These are phyloP conservation scores for Exophiala alcalophila DNA, from an alignment of 2,329 filamentous ascomycete genomes.

Conservation along the genomic window DNA sequence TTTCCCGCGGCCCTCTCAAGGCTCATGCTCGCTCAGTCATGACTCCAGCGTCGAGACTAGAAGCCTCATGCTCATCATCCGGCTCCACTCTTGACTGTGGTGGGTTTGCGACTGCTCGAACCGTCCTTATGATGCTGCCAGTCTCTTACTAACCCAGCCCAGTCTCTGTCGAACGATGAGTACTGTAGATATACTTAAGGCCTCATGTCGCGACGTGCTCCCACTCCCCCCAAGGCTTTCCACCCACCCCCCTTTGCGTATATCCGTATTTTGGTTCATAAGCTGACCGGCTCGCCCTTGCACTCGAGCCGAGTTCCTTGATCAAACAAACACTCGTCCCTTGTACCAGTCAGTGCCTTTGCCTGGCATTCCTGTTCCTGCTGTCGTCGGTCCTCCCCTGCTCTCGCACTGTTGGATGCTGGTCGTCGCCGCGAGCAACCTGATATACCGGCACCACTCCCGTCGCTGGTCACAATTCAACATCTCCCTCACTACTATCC, in stretches of 20 bases:
- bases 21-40: constrained; percentile 1
- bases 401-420: too few relatives aligned
- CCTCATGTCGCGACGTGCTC: constrained; percentile 13
- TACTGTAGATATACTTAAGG: constrained; percentile 26
- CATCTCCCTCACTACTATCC: background rate
- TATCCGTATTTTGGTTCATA: constrained; percentile 7
- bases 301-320: background rate
- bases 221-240: constrained; percentile 7
- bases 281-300: constrained; percentile 10
- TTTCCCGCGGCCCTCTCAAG: constrained; percentile 7
- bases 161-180: too few relatives aligned
- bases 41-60: background rate
- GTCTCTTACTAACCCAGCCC: constrained; percentile 21
- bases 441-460: constrained; percentile 2
- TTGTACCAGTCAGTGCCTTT: background rate
- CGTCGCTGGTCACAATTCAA: background rate
- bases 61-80: constrained; percentile 7
- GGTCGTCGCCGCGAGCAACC: background rate
- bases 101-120: constrained; percentile 6
- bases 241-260: constrained; percentile 3
- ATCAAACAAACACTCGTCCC: background rate
- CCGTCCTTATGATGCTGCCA: background rate
- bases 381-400: background rate
- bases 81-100: constrained; percentile 1
- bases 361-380: constrained; percentile 1